Percentiles rank a stretch among this genome's conserved stretches.
phyloP scores from a whole-genome alignment of 2,329 filamentous ascomycete species.

The Ramularia endophylla region DNA sequence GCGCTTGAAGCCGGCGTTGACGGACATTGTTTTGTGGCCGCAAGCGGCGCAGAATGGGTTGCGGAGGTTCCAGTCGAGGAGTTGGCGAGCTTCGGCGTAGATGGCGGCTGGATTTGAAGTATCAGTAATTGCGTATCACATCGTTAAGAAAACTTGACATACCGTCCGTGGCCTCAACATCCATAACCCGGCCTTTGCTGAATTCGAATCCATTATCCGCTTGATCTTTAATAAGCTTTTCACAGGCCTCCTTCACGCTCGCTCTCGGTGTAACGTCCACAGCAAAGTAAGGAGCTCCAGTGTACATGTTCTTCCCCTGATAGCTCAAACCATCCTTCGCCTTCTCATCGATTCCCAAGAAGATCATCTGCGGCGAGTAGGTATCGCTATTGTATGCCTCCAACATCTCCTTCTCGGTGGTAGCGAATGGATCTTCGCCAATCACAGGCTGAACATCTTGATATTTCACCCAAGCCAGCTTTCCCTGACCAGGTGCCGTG shows the following conservation, averaged over 20 bases:
- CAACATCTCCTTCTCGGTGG: constrained; percentile 66
- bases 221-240: constrained; percentile 53
- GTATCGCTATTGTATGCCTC: constrained; percentile 66
- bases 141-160: constrained; percentile 17
- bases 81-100: constrained; percentile 79
- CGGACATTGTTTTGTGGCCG: constrained; percentile 71
- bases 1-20: constrained; percentile 75
- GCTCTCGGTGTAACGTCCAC: constrained; percentile 69
- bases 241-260: constrained; percentile 55
- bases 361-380: constrained; percentile 66
- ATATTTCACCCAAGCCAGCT: constrained; percentile 63
- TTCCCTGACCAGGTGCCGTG: constrained; percentile 28
- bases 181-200: constrained; percentile 57
- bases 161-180: constrained; percentile 58
- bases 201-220: constrained; percentile 61
- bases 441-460: constrained; percentile 66
- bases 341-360: constrained; percentile 74
- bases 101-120: constrained; percentile 71
- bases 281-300: constrained; percentile 79
- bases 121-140: background rate
- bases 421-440: constrained; percentile 63
- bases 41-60: constrained; percentile 91
- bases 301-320: constrained; percentile 61
- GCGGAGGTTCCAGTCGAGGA: constrained; percentile 90
- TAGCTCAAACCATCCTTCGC: constrained; percentile 52